phyloP scores from a whole-genome alignment of 2,329 filamentous ascomycete genomes.

The Sordariomycetes sp. region DNA sequence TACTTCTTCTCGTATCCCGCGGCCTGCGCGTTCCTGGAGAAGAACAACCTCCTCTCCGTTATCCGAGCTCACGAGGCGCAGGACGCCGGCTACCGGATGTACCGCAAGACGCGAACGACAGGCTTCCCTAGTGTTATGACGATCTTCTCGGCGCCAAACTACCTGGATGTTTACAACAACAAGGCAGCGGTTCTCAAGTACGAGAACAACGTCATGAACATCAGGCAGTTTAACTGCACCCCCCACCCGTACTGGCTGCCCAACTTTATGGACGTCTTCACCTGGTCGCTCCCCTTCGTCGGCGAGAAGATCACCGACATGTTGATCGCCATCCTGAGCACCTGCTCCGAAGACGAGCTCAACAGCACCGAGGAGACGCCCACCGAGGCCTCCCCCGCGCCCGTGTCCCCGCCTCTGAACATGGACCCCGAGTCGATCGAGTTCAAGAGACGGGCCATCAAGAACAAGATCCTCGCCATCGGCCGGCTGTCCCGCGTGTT shows the following conservation, averaged over 20 bases:
- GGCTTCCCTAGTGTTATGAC: conserved; percentile 99
- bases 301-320: conserved; percentile 99
- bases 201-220: conserved; percentile 99
- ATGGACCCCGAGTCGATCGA: conserved; percentile 78
- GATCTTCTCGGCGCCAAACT: conserved; percentile 98
- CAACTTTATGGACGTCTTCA: conserved; percentile 99
- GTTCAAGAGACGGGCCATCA: conserved; percentile 91
- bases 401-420: conserved; percentile 39
- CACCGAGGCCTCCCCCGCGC: conserved; percentile 54
- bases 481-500: conserved; percentile 94
- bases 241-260: conserved; percentile 98
- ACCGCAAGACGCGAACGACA: conserved; percentile 93
- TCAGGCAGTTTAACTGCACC: conserved; percentile 98
- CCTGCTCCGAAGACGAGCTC: conserved; percentile 96
- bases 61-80: conserved; percentile 97
- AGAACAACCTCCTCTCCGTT: conserved; percentile 94
- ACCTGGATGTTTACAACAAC: conserved; percentile 99
- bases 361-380: conserved; percentile 68
- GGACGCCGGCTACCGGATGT: conserved; percentile 98
- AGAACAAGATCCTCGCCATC: conserved; percentile 99
- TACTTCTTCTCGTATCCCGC: conserved; percentile 99
- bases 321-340: conserved; percentile 97
- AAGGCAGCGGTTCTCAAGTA: conserved; percentile 98
- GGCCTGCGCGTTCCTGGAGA: conserved; percentile 93
- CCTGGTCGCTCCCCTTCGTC: conserved; percentile 98